phyloP scores from a whole-genome alignment of 441 rosid genomes.

The Croton laevigatus region DNA sequence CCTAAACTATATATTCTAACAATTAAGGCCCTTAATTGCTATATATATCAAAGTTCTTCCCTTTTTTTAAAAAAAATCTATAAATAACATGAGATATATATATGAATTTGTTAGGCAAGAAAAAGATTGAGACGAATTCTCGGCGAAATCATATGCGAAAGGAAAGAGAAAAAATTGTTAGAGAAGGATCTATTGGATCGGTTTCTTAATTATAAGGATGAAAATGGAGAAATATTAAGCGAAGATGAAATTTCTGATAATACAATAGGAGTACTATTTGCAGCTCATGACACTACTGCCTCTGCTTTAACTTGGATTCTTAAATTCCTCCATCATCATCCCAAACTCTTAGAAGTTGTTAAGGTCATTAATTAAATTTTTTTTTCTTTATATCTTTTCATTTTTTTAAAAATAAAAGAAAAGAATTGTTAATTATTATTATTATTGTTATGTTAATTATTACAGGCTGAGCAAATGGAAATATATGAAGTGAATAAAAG shows the following conservation, averaged over 20 bases:
- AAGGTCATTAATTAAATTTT: neutral
- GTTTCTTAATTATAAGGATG: slow-evolving; percentile 50
- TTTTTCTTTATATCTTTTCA: no score
- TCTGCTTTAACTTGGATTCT: slow-evolving; percentile 15
- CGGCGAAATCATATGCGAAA: slow-evolving; percentile 55
- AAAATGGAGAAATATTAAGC: slow-evolving; percentile 37
- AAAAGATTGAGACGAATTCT: slow-evolving; percentile 51
- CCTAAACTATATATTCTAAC: no score
- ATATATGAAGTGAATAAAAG: slow-evolving; percentile 40
- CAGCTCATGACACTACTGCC: slow-evolving; percentile 97
- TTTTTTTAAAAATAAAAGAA: no score
- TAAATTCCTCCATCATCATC: slow-evolving; percentile 10
- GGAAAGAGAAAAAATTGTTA: slow-evolving; percentile 55
- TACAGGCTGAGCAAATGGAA: slow-evolving; percentile 69
- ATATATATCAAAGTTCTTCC: no score
- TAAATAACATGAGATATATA: no score
- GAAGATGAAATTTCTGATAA: slow-evolving; percentile 72
- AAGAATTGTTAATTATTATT: no score
- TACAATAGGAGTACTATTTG: slow-evolving; percentile 94
- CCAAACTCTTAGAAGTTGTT: slow-evolving; percentile 9
- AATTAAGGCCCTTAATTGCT: no score
- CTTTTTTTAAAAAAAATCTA: no score
- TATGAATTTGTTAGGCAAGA: slow-evolving; percentile 54
- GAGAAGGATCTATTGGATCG: slow-evolving; percentile 57
- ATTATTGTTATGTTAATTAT: neutral